Evolutionary conservation across 805 yeast genomes (phyloP), one percentile per base, ranked within the genome.

Genomic region (Candida insectorum): DNA sequence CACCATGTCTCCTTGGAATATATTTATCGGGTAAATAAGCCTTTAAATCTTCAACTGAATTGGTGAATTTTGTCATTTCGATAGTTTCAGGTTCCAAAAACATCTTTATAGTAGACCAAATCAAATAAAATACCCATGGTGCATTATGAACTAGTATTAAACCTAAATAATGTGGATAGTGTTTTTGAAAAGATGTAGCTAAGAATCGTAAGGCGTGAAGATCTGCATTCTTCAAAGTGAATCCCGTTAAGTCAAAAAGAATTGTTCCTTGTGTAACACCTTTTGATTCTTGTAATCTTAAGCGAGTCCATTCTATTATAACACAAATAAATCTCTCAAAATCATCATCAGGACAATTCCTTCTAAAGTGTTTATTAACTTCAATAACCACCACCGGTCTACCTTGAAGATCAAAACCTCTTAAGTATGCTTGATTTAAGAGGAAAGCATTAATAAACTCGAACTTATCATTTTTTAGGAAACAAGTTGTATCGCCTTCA

Each of bases 41-140:
- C 30, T 64, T 65, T 47, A 89, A 60, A 33, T 89, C 96, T 34
- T 75, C 71, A 16, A 63, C 51, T 40, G 65, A 65, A 49, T 81
- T 79, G 15, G 95, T 85, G 60, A 91, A 91, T 24, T 75, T 71
- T 48, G 91, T 85, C 60, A 88, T 89, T 13, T 87, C 70, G 0
- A 95, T 95, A 30, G 91, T 95, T 12, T 85, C 95, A 3, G 97
- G 97, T 54, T 91, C 97, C 34, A 89, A 65, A 97, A 96, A 89
- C 47, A 79, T 79, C 57, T 85, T 85, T 16, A 89, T 77, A 45
- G 89, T 73, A 44, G 79, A 82, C 96, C 96, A 89, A 40, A 89
- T 84, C 14, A 96, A 88, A 39, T 82, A 76, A 65, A 91, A 91
- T 32, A 91, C 75, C 96, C 96, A 87, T 10, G 97, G 97, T 0